Conservation (phyloP, 805 yeast species). For the Lachancea nothofagi region DNA sequence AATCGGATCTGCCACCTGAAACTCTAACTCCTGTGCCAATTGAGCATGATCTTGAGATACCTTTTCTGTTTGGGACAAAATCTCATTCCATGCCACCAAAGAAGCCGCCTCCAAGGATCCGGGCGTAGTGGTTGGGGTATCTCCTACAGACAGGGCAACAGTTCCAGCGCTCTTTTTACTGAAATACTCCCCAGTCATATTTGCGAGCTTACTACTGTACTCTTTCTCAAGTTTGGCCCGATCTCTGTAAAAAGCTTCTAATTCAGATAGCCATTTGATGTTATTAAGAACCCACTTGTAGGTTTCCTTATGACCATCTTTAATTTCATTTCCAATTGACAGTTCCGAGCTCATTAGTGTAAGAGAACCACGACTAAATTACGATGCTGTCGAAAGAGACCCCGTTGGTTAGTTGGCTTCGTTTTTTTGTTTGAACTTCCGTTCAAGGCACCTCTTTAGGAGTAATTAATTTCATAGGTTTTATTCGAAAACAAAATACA, state of each 20-base stretch:
- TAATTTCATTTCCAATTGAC: constrained; percentile 63
- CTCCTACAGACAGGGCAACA: constrained; percentile 78
- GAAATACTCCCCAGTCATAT: constrained; percentile 61
- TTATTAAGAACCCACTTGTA: constrained; percentile 75
- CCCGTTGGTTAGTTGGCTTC: no score
- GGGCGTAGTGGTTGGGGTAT: constrained; percentile 83
- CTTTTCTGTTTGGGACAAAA: constrained; percentile 75
- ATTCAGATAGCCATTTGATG: constrained; percentile 66
- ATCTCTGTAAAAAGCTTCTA: constrained; percentile 79
- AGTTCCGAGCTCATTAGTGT: constrained; percentile 22
- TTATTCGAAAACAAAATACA: no score
- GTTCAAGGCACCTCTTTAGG: no score
- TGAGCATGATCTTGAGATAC: constrained; percentile 61
- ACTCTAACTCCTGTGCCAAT: constrained; percentile 54
- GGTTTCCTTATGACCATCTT: constrained; percentile 75
- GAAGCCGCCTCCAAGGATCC: constrained; percentile 89
- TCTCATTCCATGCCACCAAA: constrained; percentile 85
- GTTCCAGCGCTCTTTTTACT: constrained; percentile 68
- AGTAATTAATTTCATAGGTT: no score
- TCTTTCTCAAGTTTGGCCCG: constrained; percentile 79
- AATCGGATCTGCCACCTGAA: constrained; percentile 58
- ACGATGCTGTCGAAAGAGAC: no score
- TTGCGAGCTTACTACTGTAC: constrained; percentile 61
- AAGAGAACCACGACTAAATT: no score
- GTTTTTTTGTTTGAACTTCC: no score